These are phyloP conservation scores for Liriodendron chinense DNA, from an alignment of 164 flowering plant genomes.

Conservation along the genomic window DNA sequence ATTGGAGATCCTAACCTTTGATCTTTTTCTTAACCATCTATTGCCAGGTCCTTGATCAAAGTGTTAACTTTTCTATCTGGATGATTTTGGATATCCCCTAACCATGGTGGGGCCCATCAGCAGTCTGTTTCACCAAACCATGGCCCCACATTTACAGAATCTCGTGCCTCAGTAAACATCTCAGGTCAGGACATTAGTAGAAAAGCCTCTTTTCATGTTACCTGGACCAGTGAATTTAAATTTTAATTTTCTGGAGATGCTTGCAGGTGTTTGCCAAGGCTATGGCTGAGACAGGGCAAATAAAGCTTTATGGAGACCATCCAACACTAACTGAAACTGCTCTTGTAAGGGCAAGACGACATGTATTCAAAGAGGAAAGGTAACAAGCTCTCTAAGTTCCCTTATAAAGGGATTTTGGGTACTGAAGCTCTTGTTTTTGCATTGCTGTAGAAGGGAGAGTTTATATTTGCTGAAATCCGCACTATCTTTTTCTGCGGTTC, in stretches of 20 bases:
- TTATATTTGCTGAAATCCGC: not conserved
- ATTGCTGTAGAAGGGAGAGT: not conserved
- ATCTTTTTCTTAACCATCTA: no score
- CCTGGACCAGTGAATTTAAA: not conserved
- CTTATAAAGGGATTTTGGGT: not conserved
- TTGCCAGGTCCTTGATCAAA: no score
- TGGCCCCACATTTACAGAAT: no score
- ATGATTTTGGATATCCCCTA: no score
- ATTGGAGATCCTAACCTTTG: no score
- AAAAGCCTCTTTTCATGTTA: not conserved
- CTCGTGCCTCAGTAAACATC: no score
- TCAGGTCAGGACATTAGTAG: no score
- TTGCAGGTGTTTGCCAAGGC: slow-evolving; percentile 88
- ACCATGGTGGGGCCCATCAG: no score
- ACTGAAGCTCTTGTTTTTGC: not conserved
- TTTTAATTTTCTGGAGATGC: not conserved
- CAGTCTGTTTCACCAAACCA: no score
- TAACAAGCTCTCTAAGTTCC: slow-evolving; percentile 14
- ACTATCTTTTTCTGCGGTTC: no score
- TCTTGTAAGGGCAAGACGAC: slow-evolving; percentile 81
- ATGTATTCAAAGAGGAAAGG: slow-evolving; percentile 93
- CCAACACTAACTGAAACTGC: slow-evolving; percentile 89
- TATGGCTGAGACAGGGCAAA: slow-evolving; percentile 93
- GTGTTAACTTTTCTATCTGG: no score
- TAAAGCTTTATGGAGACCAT: slow-evolving; percentile 83